Base-by-base conservation (phyloP, 1,284 basidiomycete genomes). In the Coniophora puteana region DNA sequence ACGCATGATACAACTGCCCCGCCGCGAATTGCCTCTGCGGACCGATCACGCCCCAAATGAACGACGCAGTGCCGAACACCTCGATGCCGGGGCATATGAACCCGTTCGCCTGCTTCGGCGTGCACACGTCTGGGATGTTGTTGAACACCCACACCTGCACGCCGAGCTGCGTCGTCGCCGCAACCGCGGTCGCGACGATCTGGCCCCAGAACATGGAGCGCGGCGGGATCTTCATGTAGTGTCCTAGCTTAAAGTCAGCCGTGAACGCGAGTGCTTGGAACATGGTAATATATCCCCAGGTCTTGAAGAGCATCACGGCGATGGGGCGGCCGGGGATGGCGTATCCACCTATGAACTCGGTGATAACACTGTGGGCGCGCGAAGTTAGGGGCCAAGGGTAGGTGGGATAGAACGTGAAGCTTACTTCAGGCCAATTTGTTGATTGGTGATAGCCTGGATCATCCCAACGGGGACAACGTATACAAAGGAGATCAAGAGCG, bases 401-500 rank as follows among this genome's bases (percentile, higher is more conserved):
- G 38, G 71, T 61, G 28, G 70, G 55, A 48, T 71, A 66, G 18
- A 68, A 64, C 16, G 62, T 59, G 26, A 65, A 52, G 47, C 67
- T 65, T n/a, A 62, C 58, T 40, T 44, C 27, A 31, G 51, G 2
- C 62, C 66, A 34, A 71, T 56, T 30, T 67, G 59, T 41, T 63
- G 62, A 48, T 73, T 71, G 12, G 70, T 70, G 44, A 72, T 69
- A 12, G 73, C 71, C 47, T 68, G 66, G 39, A 74, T 66, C 55
- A 73, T 67, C 12, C 61, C 80, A 45, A 81, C 73, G 10, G 80
- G 80, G 29, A 83, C 60, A 12, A 74, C 63, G 52, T 78, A 83
- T 24, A 65, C 53, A 45, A 27, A 27, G 10, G 26, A 10, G 34
- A 55, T 45, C 26, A 61, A 40, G 35, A 71, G 51, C 8, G 63